Conservation (phyloP, 768 basidiomycete genomes). For the Cyclocybe cylindracea region DNA sequence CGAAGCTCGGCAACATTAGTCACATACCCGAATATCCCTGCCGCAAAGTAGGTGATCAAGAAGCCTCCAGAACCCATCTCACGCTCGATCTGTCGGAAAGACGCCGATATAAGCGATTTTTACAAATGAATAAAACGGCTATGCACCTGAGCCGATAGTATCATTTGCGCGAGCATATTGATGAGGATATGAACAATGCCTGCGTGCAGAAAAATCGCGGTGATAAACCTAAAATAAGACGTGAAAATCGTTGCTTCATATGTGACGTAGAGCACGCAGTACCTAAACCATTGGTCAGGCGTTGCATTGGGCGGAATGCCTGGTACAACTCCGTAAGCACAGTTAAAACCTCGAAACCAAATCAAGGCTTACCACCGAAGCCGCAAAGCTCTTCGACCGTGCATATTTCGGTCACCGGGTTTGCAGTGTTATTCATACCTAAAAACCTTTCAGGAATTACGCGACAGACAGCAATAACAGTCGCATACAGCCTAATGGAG, state of each 20-base stretch:
- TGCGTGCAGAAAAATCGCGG: conserved; percentile 90
- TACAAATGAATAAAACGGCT: not conserved
- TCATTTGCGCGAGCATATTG: conserved; percentile 88
- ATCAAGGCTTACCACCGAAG: conserved; percentile 68
- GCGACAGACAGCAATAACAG: not conserved
- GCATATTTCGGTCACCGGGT: conserved; percentile 70
- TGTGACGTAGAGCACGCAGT: conserved; percentile 5
- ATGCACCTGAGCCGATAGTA: conserved; percentile 73
- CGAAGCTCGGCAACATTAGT: not conserved
- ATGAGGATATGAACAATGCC: conserved; percentile 91
- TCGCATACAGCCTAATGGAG: conserved; percentile 58
- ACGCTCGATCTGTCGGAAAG: conserved; percentile 64
- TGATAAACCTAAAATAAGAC: conserved; percentile 64
- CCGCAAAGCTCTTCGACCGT: conserved; percentile 84
- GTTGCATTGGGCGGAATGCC: conserved; percentile 38
- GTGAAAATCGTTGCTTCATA: not conserved
- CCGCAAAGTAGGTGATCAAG: conserved; percentile 81
- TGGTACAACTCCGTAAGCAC: conserved; percentile 9
- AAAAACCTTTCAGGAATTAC: conserved; percentile 3
- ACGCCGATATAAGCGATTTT: not conserved
- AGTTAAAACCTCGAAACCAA: conserved; percentile 9
- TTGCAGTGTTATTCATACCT: conserved; percentile 86
- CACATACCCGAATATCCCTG: conserved; percentile 87
- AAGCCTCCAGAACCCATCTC: conserved; percentile 92
- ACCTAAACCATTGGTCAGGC: conserved; percentile 54